phyloP scores from a whole-genome alignment of 2,329 filamentous ascomycete species.

The Aspergillus hortae region DNA sequence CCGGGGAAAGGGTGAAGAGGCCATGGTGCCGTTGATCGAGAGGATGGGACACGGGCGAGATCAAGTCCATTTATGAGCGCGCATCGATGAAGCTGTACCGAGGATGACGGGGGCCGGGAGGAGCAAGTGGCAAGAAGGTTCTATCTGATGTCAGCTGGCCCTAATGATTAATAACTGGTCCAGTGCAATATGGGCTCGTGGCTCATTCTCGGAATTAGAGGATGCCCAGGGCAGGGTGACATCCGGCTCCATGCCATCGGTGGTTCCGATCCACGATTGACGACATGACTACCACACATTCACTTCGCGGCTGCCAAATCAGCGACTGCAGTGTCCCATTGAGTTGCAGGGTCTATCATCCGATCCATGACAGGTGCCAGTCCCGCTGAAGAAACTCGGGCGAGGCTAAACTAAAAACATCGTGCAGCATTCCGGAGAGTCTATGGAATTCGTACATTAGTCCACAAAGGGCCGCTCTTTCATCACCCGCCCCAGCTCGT shows the following conservation, averaged over 20 bases:
- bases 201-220: no score
- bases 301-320: neutral
- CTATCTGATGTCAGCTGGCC: neutral
- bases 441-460: neutral
- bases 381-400: no score
- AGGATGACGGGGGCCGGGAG: neutral
- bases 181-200: no score
- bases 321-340: neutral
- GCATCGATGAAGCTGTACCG: neutral
- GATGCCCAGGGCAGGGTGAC: neutral
- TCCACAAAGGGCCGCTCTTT: conserved; percentile 3
- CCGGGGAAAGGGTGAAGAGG: neutral
- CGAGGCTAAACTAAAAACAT: no score
- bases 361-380: no score
- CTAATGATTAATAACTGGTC: neutral
- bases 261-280: neutral
- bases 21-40: neutral
- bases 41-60: neutral
- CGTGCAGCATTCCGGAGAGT: no score
- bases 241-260: neutral
- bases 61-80: neutral
- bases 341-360: no score
- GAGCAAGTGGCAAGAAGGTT: neutral
- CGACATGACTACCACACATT: conserved; percentile 3
- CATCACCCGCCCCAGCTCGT: conserved; percentile 41